A percentile compares a stretch with the other conserved stretches of the same genome.
These are phyloP conservation scores for Crithidia bombi DNA, from an alignment of 208 protist genomes.

Conservation along the genomic window DNA sequence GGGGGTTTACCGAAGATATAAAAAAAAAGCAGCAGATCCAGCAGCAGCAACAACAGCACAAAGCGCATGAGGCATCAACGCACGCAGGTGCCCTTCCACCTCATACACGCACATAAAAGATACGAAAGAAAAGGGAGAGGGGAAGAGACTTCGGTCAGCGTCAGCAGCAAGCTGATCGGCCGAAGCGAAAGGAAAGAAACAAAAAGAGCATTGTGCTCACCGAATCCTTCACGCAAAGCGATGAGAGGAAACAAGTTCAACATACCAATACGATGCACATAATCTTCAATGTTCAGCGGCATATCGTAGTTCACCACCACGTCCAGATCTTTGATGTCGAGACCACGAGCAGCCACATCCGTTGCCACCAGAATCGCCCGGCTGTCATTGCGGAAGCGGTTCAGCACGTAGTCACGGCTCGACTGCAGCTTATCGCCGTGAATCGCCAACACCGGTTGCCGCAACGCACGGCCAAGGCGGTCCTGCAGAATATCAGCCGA, in stretches of 20 bases:
- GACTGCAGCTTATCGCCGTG: constrained; percentile 94
- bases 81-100: not conserved
- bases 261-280: constrained; percentile 98
- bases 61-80: not conserved
- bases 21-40: constrained; percentile 17
- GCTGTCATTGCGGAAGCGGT: constrained; percentile 77
- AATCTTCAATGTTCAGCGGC: constrained; percentile 98
- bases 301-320: constrained; percentile 99
- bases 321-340: constrained; percentile 98
- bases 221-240: constrained; percentile 19
- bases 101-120: not conserved
- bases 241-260: constrained; percentile 44
- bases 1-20: not conserved
- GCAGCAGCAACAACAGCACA: constrained; percentile 3
- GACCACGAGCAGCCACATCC: constrained; percentile 92
- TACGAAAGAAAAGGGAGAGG: constrained; percentile 6
- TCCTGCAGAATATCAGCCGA: constrained; percentile 75
- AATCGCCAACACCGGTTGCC: constrained; percentile 73
- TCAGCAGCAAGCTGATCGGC: too few relatives aligned
- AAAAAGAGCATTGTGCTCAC: constrained; percentile 24
- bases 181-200: too few relatives aligned
- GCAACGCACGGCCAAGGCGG: constrained; percentile 65
- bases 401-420: constrained; percentile 91
- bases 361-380: constrained; percentile 89
- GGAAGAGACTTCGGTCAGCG: too few relatives aligned